Conservation (phyloP, 2,329 filamentous ascomycete species). For the Penicillium sp. region DNA sequence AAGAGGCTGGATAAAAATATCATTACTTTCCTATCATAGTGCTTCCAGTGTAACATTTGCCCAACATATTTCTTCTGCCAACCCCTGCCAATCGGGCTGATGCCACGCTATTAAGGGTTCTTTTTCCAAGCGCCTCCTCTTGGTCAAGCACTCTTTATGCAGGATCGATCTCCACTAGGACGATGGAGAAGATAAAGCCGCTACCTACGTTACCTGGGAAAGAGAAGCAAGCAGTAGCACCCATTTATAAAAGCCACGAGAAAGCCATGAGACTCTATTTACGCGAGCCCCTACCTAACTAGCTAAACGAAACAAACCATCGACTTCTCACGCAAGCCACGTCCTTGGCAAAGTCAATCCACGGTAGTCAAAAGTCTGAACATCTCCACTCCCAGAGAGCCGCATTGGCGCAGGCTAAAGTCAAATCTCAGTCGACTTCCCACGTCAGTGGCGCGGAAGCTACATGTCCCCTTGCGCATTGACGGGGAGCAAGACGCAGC, state of each 20-base stretch:
- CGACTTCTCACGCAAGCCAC: not conserved
- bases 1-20: too few species aligned
- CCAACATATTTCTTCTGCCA: conserved; percentile 1
- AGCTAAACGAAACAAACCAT: not conserved
- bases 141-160: not conserved
- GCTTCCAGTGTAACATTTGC: not conserved
- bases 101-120: conserved; percentile 1
- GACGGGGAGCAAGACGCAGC: not conserved
- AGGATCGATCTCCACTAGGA: not conserved
- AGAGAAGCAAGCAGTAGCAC: not conserved
- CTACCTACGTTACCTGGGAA: not conserved
- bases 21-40: too few species aligned
- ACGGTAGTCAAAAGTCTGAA: not conserved
- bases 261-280: not conserved
- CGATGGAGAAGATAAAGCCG: not conserved
- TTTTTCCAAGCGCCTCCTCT: not conserved
- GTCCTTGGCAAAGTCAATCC: not conserved
- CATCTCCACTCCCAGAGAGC: not conserved
- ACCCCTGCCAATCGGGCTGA: conserved; percentile 6
- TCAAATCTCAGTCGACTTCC: not conserved
- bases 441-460: not conserved
- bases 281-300: not conserved
- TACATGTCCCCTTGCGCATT: conserved; percentile 3
- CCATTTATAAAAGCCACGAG: not conserved
- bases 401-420: not conserved